A percentile compares a stretch with the other conserved stretches of the same genome.
These are phyloP conservation scores for Pistacia atlantica DNA, from an alignment of 345 rosid species.

Conservation along the genomic window DNA sequence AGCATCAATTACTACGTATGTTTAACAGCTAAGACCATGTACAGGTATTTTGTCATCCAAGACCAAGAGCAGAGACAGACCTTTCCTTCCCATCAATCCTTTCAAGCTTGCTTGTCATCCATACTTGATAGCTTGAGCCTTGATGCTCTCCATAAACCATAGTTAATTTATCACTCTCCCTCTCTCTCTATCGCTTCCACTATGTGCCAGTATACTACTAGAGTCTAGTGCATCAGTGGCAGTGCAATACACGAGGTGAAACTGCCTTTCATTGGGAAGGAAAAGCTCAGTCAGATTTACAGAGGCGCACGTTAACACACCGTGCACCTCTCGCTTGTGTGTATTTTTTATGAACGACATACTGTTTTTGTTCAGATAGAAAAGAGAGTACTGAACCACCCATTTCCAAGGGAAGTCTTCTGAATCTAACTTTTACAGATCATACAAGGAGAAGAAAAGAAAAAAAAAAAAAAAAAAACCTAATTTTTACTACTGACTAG, in stretches of 20 bases:
- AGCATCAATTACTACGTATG: not conserved
- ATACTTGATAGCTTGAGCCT: not conserved
- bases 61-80: not conserved
- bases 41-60: constrained; percentile 17
- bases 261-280: constrained; percentile 26
- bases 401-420: constrained; percentile 6
- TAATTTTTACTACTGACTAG: constrained; percentile 21
- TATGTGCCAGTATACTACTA: not conserved
- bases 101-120: constrained; percentile 17
- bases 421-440: constrained; percentile 11
- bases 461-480: not conserved
- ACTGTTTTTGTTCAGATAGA: constrained; percentile 2
- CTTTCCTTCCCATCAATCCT: constrained; percentile 26
- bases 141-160: constrained; percentile 4
- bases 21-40: not conserved
- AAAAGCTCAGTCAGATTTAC: constrained; percentile 17
- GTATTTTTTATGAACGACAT: not conserved
- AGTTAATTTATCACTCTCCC: not conserved
- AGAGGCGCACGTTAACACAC: constrained; percentile 21
- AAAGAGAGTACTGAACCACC: not conserved
- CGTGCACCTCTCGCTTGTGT: not conserved
- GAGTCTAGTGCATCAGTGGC: constrained; percentile 16
- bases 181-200: not conserved
- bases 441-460: not conserved
- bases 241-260: constrained; percentile 17